Conservation (phyloP, 139 green algal genomes). For the Yamagishiella unicocca region DNA sequence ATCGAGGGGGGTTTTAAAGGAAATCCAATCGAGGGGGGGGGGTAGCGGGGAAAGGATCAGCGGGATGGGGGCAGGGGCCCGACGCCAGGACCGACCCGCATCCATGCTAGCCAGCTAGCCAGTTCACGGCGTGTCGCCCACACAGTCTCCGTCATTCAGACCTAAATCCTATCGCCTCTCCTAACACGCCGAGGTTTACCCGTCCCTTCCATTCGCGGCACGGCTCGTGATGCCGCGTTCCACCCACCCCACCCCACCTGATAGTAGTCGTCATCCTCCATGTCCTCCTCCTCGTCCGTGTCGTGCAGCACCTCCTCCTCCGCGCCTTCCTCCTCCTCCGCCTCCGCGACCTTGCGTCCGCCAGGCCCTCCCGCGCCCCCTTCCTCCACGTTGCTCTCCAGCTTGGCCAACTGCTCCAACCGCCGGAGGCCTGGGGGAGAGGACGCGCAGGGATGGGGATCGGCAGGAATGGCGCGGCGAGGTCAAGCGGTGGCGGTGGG, state of each 20-base stretch:
- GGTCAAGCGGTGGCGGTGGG: too few relatives aligned
- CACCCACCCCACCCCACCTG: slow-evolving; percentile 21
- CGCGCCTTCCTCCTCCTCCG: slow-evolving; percentile 16
- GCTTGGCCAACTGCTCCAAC: slow-evolving; percentile 45
- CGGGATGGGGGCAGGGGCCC: too few relatives aligned
- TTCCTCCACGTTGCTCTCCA: slow-evolving; percentile 27
- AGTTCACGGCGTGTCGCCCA: too few relatives aligned
- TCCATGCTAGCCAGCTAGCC: too few relatives aligned
- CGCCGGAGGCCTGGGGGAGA: slow-evolving; percentile 1
- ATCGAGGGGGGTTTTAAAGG: neutral
- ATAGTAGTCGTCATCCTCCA: slow-evolving; percentile 62
- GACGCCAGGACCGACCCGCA: too few relatives aligned
- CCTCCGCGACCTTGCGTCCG: slow-evolving; percentile 1
- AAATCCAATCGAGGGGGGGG: neutral
- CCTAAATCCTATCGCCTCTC: neutral
- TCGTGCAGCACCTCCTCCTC: slow-evolving; percentile 46
- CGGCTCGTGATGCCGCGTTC: too few relatives aligned
- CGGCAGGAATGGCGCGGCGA: too few relatives aligned
- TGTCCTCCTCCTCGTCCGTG: slow-evolving; percentile 64
- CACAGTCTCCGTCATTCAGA: too few relatives aligned
- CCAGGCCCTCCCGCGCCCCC: slow-evolving; percentile 3
- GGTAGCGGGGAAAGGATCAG: too few relatives aligned
- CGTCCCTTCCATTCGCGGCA: too few relatives aligned
- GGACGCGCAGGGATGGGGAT: too few relatives aligned
- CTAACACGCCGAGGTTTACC: neutral